phyloP scores from a whole-genome alignment of 129 eudicot species.

The Chrysanthemum makinoi region DNA sequence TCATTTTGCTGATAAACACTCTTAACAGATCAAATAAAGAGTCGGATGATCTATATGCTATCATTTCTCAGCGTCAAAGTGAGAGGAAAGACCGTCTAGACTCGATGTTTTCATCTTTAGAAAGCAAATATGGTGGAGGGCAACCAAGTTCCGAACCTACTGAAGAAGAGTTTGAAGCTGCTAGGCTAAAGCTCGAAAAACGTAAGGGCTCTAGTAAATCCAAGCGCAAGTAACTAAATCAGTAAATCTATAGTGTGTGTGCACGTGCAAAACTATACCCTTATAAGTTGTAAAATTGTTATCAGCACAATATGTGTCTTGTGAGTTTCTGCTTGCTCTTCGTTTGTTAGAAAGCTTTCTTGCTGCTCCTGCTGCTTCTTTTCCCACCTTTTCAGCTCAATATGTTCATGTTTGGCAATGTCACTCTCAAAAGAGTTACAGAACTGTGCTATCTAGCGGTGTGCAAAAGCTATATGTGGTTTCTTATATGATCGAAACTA shows the following conservation, averaged over 20 bases:
- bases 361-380: neutral
- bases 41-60: constrained; percentile 55
- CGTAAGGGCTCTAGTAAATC: constrained; percentile 43
- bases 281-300: constrained; percentile 7
- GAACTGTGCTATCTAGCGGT: too few relatives aligned
- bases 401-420: neutral
- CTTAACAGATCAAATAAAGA: constrained; percentile 47
- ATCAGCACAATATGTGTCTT: neutral
- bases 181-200: constrained; percentile 53
- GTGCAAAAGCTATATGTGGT: too few relatives aligned
- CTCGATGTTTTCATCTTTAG: constrained; percentile 75
- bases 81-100: constrained; percentile 69
- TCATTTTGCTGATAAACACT: neutral
- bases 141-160: constrained; percentile 52
- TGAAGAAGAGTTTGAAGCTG: constrained; percentile 93
- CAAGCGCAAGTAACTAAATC: constrained; percentile 36
- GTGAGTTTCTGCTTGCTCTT: constrained; percentile 10
- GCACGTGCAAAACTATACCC: constrained; percentile 2
- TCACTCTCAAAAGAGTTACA: too few relatives aligned
- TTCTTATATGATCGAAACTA: too few relatives aligned
- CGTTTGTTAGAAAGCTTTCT: neutral
- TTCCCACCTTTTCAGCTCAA: neutral
- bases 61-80: constrained; percentile 53
- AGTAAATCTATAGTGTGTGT: neutral
- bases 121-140: constrained; percentile 64